Conservation (phyloP, 192 early-diverging fungal genomes). For the Helicostylum pulchrum region DNA sequence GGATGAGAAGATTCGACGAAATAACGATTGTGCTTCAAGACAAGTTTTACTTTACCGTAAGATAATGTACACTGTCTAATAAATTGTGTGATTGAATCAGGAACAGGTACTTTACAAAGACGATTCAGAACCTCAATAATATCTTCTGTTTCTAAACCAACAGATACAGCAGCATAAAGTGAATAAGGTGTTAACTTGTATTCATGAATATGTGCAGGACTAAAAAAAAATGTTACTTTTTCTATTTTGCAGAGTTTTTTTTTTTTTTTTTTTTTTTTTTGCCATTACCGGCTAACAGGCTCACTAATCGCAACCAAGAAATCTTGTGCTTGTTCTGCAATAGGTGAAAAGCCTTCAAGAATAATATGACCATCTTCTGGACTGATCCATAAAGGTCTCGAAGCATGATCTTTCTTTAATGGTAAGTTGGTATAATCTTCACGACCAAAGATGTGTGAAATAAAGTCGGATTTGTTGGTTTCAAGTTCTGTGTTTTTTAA, state of each 20-base stretch:
- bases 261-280: not conserved
- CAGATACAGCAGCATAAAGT: conserved; percentile 96
- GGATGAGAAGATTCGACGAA: conserved; percentile 90
- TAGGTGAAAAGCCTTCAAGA: conserved; percentile 95
- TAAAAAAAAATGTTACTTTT: conserved; percentile 4
- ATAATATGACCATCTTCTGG: conserved; percentile 79
- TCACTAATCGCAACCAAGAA: conserved; percentile 95
- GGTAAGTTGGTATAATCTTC: conserved; percentile 73
- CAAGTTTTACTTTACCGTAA: conserved; percentile 96
- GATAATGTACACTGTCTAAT: conserved; percentile 81
- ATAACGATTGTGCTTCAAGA: conserved; percentile 91
- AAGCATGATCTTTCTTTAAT: conserved; percentile 85
- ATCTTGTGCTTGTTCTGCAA: conserved; percentile 94
- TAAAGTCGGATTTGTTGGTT: conserved; percentile 35
- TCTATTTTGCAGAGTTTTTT: not conserved
- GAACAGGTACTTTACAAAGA: conserved; percentile 85
- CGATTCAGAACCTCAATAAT: conserved; percentile 90
- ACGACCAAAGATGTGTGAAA: conserved; percentile 63
- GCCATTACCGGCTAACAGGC: conserved; percentile 74
- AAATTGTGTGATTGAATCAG: conserved; percentile 67
- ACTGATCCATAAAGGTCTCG: conserved; percentile 90
- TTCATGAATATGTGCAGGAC: conserved; percentile 80
- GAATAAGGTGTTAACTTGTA: conserved; percentile 94
- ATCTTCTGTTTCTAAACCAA: conserved; percentile 86
- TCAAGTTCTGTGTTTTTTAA: conserved; percentile 17